Evolutionary conservation across 192 early-diverging fungal species (phyloP).

Genomic region (Podila clonocystis): DNA sequence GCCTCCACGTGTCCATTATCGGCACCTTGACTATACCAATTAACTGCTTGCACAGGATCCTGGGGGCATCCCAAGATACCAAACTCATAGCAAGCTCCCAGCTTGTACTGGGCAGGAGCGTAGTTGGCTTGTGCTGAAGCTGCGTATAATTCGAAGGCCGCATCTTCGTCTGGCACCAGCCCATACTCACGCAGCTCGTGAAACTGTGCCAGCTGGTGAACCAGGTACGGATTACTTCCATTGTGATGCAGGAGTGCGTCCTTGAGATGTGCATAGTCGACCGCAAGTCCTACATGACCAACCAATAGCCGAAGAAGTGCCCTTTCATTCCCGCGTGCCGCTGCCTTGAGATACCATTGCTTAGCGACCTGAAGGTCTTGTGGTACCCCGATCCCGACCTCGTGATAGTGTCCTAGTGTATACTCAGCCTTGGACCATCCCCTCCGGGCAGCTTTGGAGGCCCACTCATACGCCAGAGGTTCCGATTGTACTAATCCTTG

Average conservation of each 20-base stretch:
- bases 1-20: slow-evolving; percentile 82
- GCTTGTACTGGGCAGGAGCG: slow-evolving; percentile 74
- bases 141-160: slow-evolving; percentile 35
- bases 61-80: slow-evolving; percentile 73
- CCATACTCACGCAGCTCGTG: slow-evolving; percentile 44
- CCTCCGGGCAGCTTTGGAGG: slow-evolving; percentile 30
- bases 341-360: slow-evolving; percentile 48
- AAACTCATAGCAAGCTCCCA: slow-evolving; percentile 83
- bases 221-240: slow-evolving; percentile 30
- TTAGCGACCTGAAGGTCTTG: slow-evolving; percentile 33
- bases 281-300: slow-evolving; percentile 37
- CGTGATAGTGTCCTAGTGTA: slow-evolving; percentile 45
- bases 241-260: slow-evolving; percentile 38
- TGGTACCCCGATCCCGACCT: slow-evolving; percentile 41
- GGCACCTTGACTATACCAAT: slow-evolving; percentile 84
- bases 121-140: slow-evolving; percentile 72
- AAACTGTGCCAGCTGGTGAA: slow-evolving; percentile 49
- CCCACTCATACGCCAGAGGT: slow-evolving; percentile 43
- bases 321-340: slow-evolving; percentile 36
- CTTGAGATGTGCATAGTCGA: slow-evolving; percentile 45
- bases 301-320: slow-evolving; percentile 34
- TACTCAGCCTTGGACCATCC: slow-evolving; percentile 52
- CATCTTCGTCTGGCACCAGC: slow-evolving; percentile 42
- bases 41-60: slow-evolving; percentile 71
- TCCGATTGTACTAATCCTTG: slow-evolving; percentile 63